Percentiles rank a stretch among this genome's conserved stretches.
These are phyloP conservation scores for Echria macrotheca DNA, from an alignment of 495 filamentous ascomycete genomes.

Conservation along the genomic window DNA sequence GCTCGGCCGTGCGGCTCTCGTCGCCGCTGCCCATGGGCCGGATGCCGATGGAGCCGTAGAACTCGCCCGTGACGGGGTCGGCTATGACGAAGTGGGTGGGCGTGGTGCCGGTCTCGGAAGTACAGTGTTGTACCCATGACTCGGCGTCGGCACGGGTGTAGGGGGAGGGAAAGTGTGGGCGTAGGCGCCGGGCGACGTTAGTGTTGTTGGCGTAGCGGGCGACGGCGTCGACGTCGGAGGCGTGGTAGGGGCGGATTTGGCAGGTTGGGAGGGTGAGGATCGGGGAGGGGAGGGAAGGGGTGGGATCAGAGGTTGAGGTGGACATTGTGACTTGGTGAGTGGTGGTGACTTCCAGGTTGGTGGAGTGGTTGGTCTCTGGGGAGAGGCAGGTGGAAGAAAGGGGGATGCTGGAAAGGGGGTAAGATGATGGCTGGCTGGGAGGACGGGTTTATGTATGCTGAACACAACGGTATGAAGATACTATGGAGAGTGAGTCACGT, in stretches of 20 bases:
- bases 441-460: too few relatives aligned
- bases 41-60: constrained; percentile 32
- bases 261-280: constrained; percentile 10
- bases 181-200: constrained; percentile 31
- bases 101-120: too few relatives aligned
- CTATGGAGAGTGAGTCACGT: too few relatives aligned
- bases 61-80: constrained; percentile 18
- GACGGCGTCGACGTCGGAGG: constrained; percentile 24
- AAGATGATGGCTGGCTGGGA: too few relatives aligned
- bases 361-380: too few relatives aligned
- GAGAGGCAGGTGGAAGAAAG: too few relatives aligned
- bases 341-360: too few relatives aligned
- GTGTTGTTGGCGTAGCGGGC: constrained; percentile 24
- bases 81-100: constrained; percentile 25
- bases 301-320: not conserved
- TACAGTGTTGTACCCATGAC: constrained; percentile 23
- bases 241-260: constrained; percentile 27
- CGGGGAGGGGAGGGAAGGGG: constrained; percentile 3
- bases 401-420: too few relatives aligned
- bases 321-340: too few relatives aligned
- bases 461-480: too few relatives aligned
- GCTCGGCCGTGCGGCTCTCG: constrained; percentile 29
- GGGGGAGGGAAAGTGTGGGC: constrained; percentile 30
- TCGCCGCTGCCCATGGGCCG: constrained; percentile 19
- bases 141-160: constrained; percentile 31